These are phyloP conservation scores for Solanum gracilifrons DNA, from an alignment of 257 asterid genomes.

Conservation along the genomic window DNA sequence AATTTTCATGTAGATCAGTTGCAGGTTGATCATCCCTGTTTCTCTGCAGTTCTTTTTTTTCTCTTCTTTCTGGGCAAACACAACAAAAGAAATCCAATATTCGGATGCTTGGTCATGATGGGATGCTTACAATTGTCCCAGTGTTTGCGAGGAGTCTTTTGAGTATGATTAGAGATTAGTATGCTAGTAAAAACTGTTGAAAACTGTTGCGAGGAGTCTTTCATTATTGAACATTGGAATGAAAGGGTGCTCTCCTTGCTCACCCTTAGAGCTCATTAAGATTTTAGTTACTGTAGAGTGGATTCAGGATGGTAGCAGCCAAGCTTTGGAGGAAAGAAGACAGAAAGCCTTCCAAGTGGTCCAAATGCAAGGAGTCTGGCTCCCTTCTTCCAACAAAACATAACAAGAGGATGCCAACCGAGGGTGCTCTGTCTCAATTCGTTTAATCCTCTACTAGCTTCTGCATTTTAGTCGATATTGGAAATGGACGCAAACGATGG, in stretches of 20 bases:
- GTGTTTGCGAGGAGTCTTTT: neutral
- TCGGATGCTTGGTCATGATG: neutral
- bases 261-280: conserved; percentile 38
- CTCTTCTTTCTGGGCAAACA: neutral
- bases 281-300: conserved; percentile 41
- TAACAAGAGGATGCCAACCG: conserved; percentile 43
- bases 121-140: neutral
- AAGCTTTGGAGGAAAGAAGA: conserved; percentile 70
- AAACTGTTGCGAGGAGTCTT: neutral
- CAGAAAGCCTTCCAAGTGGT: conserved; percentile 50
- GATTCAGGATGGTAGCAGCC: conserved; percentile 44
- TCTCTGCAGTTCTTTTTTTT: neutral
- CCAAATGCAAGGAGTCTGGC: conserved; percentile 58
- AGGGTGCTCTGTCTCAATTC: conserved; percentile 33
- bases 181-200: neutral
- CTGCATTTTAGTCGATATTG: neutral
- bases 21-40: neutral
- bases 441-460: conserved; percentile 18
- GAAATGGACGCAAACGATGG: neutral
- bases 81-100: neutral
- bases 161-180: neutral
- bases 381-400: conserved; percentile 65
- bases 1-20: neutral
- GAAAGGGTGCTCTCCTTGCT: neutral
- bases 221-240: neutral